Base-by-base conservation (phyloP, 257 asterid species). In the Linderniella brevidens region DNA sequence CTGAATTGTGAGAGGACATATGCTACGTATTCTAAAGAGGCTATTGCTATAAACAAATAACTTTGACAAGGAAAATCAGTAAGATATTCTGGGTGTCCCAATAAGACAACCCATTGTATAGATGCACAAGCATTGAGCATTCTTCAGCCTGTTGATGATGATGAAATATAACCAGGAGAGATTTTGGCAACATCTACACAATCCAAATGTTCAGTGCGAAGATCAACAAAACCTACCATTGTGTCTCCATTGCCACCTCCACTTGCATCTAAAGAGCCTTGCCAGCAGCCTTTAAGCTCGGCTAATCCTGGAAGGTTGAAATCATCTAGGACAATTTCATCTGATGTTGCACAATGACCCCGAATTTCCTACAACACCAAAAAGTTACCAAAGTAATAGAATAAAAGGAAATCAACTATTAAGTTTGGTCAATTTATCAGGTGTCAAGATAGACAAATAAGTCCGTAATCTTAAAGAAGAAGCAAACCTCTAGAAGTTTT, bases 161-260 rank as follows among this genome's bases (percentile, higher is more conserved):
- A 25, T 6, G 32, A 25, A 25, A 2, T 25, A 2, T 25, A 25
- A 25, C 32, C 3, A 2, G 32, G 32, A 25, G 32, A 25, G 32
- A 3, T 25, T 25, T 25, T 25, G 32, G 32, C 32, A 3, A 25
- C 32, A 25, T 25, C 32, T 25, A 25, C 32, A 25, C 32, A 25
- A 25, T 25, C 32, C 32, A 25, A 25, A 25, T 25, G 32, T 25
- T 6, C 32, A 25, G 32, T 25, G 32, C 6, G 32, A 25, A 25
- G 32, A 68, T 53, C 42, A 58, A 63, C 39, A 55, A 54, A 36
- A 13, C 59, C 19, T 68, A 90, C 98, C 86, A 68, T 77, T 16
- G 98, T 90, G 58, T 90, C 98, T 52, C 98, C 98, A 58, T 84
- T 90, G 79, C 98, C 98, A 41, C 98, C 98, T 59, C 98, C 98